These are phyloP conservation scores for Colletotrichum caudatum DNA, from an alignment of 2,329 filamentous ascomycete species.

Conservation along the genomic window DNA sequence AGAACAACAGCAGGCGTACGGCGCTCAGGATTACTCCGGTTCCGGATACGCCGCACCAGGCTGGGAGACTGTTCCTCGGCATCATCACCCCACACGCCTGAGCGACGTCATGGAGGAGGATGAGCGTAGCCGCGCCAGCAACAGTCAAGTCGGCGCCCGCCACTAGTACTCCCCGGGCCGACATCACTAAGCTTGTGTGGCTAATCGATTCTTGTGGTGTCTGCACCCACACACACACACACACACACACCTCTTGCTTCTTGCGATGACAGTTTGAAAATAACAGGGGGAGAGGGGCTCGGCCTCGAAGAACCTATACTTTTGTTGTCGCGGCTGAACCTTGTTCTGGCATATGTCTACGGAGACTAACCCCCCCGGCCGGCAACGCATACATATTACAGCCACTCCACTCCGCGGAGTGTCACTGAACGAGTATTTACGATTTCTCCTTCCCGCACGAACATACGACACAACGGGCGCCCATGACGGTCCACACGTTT, in stretches of 20 bases:
- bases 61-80: constrained; percentile 82
- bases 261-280: neutral
- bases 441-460: constrained; percentile 7
- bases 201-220: neutral
- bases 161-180: constrained; percentile 23
- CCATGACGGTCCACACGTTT: neutral
- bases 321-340: neutral
- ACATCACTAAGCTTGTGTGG: neutral
- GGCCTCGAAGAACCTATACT: neutral
- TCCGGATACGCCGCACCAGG: constrained; percentile 74
- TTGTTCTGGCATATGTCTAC: neutral
- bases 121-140: constrained; percentile 81
- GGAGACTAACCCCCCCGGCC: no score
- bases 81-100: constrained; percentile 88
- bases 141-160: constrained; percentile 61
- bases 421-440: constrained; percentile 20
- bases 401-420: neutral
- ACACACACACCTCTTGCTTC: neutral
- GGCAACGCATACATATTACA: constrained; percentile 1
- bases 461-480: neutral
- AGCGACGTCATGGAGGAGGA: constrained; percentile 91
- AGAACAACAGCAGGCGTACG: constrained; percentile 43
- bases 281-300: neutral
- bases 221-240: neutral
- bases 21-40: constrained; percentile 72